These are phyloP conservation scores for Phytophthora hybrid DNA, from an alignment of 352 stramenopile species.

Conservation along the genomic window DNA sequence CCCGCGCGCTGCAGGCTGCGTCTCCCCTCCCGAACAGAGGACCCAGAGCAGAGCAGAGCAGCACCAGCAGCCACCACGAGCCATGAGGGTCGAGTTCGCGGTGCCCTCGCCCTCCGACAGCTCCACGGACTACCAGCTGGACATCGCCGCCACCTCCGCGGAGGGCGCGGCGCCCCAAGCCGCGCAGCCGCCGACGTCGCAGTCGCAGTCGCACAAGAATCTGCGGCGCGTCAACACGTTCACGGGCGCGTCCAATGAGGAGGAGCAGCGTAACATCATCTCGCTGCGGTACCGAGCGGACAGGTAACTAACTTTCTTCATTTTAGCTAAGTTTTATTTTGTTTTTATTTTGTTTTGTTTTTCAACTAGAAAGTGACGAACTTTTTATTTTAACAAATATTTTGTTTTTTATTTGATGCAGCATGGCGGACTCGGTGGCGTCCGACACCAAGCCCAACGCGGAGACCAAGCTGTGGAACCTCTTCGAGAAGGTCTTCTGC, in stretches of 20 bases:
- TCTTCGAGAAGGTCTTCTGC: slow-evolving; percentile 88
- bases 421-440: slow-evolving; percentile 84
- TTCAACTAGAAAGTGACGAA: slow-evolving; percentile 7
- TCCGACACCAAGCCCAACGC: slow-evolving; percentile 64
- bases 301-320: slow-evolving; percentile 32
- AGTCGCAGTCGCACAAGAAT: slow-evolving; percentile 47
- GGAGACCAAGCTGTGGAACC: slow-evolving; percentile 79
- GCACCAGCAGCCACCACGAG: background rate
- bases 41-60: background rate
- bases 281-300: slow-evolving; percentile 87
- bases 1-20: background rate
- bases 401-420: slow-evolving; percentile 26
- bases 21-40: background rate
- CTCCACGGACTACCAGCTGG: slow-evolving; percentile 65
- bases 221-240: slow-evolving; percentile 80
- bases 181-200: slow-evolving; percentile 26
- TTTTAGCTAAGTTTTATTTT: slow-evolving; percentile 3
- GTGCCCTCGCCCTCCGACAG: slow-evolving; percentile 73
- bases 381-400: background rate
- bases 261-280: slow-evolving; percentile 89
- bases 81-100: slow-evolving; percentile 79
- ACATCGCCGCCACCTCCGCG: slow-evolving; percentile 40
- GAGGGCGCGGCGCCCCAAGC: slow-evolving; percentile 10
- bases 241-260: slow-evolving; percentile 63
- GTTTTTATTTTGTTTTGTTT: background rate